These are phyloP conservation scores for Acanthochlamys bracteata DNA, from an alignment of 106 monocot species.

Conservation along the genomic window DNA sequence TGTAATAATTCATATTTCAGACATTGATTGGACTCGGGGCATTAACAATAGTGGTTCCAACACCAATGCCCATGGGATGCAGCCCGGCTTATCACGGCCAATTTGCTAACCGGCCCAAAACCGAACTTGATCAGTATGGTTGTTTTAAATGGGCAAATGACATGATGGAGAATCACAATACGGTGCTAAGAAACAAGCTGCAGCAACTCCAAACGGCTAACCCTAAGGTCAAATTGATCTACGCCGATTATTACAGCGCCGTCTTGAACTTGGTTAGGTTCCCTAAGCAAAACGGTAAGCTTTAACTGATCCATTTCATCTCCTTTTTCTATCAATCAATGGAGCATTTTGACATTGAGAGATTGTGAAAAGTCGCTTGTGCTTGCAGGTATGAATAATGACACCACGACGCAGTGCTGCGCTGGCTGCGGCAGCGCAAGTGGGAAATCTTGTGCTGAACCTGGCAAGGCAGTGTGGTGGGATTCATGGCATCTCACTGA, in stretches of 20 bases:
- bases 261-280: not conserved
- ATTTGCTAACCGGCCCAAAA: not conserved
- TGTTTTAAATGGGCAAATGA: constrained; percentile 20
- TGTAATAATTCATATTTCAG: not conserved
- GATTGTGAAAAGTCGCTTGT: no score
- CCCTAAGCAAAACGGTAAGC: not conserved
- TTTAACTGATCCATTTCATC: not conserved
- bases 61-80: constrained; percentile 21
- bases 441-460: not conserved
- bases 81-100: not conserved
- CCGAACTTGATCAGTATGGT: constrained; percentile 12
- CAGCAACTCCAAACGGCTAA: not conserved
- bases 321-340: not conserved
- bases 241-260: constrained; percentile 8
- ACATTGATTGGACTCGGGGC: constrained; percentile 16
- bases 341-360: no score
- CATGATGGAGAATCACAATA: constrained; percentile 13
- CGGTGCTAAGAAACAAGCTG: constrained; percentile 2
- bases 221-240: not conserved
- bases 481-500: not conserved
- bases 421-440: not conserved
- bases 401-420: not conserved
- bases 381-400: no score
- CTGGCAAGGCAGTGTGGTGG: not conserved
- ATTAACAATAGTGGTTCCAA: constrained; percentile 11